A percentile compares a stretch with the other conserved stretches of the same genome.
Evolutionary conservation across 1,284 basidiomycete genomes (phyloP).

Genomic region (Omphalotus olearius): DNA sequence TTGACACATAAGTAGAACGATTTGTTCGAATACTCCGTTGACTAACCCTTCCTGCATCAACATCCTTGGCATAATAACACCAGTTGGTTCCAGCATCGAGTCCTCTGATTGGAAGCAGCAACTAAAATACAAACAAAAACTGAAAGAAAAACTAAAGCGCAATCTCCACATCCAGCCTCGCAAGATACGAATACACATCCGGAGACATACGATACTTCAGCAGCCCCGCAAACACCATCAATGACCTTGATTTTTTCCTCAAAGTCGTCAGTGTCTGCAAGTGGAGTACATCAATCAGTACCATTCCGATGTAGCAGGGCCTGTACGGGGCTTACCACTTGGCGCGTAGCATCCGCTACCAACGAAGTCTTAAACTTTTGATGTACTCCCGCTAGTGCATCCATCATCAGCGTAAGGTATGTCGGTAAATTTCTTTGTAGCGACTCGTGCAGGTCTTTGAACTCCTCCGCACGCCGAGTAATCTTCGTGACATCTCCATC

Average conservation of each 20-base stretch:
- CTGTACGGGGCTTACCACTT: constrained; percentile 50
- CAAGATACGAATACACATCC: constrained; percentile 88
- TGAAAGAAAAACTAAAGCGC: constrained; percentile 38
- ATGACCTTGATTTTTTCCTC: constrained; percentile 70
- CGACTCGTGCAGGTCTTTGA: constrained; percentile 83
- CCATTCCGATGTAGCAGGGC: constrained; percentile 3
- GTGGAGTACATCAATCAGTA: constrained; percentile 7
- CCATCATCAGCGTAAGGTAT: constrained; percentile 93
- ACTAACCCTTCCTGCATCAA: no score
- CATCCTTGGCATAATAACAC: no score
- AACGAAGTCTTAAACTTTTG: constrained; percentile 72
- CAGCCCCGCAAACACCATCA: constrained; percentile 87
- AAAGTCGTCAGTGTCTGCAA: constrained; percentile 56
- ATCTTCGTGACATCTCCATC: constrained; percentile 84
- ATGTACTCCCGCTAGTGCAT: constrained; percentile 79
- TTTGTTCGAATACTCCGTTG: no score
- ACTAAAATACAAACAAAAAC: no score
- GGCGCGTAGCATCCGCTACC: constrained; percentile 67
- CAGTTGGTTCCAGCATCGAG: no score
- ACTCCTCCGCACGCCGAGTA: constrained; percentile 85
- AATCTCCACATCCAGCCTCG: constrained; percentile 75
- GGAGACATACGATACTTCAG: constrained; percentile 86
- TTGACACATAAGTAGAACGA: no score
- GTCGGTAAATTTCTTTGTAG: constrained; percentile 88
- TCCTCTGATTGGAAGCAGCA: no score